A percentile compares a stretch with the other conserved stretches of the same genome.
These are phyloP conservation scores for Termitomyces sp. DNA, from an alignment of 768 basidiomycete species.

Conservation along the genomic window DNA sequence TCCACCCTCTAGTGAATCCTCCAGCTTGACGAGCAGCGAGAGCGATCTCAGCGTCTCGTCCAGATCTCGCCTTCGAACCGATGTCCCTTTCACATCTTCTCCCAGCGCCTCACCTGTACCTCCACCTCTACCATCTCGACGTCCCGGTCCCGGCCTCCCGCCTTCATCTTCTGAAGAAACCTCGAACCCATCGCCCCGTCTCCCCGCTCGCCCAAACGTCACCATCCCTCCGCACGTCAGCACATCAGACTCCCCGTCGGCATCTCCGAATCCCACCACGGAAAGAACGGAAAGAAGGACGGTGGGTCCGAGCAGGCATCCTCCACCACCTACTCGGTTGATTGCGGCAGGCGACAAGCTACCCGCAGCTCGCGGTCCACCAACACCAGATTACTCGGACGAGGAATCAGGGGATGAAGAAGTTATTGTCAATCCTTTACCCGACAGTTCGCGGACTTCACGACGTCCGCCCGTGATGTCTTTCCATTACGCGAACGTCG, in stretches of 20 bases:
- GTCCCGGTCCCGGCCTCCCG: conserved; percentile 23
- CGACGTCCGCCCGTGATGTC: conserved; percentile 44
- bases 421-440: conserved; percentile 52
- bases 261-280: conserved; percentile 15
- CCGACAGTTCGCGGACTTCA: conserved; percentile 68
- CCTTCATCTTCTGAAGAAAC: conserved; percentile 14
- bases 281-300: conserved; percentile 32
- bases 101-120: conserved; percentile 24
- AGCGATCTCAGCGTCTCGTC: conserved; percentile 24
- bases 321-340: conserved; percentile 72
- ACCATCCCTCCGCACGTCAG: conserved; percentile 14
- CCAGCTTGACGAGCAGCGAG: conserved; percentile 38
- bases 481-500: conserved; percentile 35
- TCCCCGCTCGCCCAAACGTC: conserved; percentile 24
- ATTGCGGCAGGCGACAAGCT: conserved; percentile 69
- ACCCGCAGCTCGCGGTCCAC: conserved; percentile 53
- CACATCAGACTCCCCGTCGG: conserved; percentile 8
- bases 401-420: conserved; percentile 64
- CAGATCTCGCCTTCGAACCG: conserved; percentile 22
- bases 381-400: conserved; percentile 37
- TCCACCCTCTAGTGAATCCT: conserved; percentile 30
- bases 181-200: conserved; percentile 22
- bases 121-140: conserved; percentile 46
- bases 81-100: conserved; percentile 15
- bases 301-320: conserved; percentile 42